Evolutionary conservation across 805 yeast species (phyloP).

Genomic region (Soucietia sequanensis): DNA sequence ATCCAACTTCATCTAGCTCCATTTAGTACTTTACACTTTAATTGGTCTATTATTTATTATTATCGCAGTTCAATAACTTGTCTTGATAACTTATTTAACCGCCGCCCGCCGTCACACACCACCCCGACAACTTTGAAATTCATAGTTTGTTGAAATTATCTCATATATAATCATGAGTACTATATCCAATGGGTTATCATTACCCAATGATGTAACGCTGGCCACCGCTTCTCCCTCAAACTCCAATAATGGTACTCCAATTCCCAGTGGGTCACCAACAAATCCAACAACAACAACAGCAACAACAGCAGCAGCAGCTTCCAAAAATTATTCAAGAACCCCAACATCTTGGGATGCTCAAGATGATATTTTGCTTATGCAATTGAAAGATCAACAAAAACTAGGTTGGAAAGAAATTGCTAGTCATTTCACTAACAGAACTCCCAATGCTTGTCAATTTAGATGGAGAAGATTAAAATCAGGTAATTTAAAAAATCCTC

Average conservation of each 20-base stretch:
- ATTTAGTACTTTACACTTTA: no score
- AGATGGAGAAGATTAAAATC: conserved; percentile 46
- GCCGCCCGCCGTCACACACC: no score
- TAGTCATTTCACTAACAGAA: conserved; percentile 40
- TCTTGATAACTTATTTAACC: no score
- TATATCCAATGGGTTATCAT: no score
- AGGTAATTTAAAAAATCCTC: conserved; percentile 44
- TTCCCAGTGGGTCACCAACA: background rate
- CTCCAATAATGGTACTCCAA: background rate
- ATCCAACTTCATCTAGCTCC: no score
- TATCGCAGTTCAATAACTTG: no score
- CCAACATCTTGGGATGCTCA: conserved; percentile 51
- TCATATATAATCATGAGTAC: no score
- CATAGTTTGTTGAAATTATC: no score
- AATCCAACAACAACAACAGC: background rate
- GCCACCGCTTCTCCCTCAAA: background rate
- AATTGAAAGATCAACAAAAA: conserved; percentile 44
- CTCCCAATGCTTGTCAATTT: conserved; percentile 49
- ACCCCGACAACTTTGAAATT: no score
- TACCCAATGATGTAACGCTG: no score
- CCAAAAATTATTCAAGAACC: conserved; percentile 34
- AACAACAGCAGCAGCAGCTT: conserved; percentile 4
- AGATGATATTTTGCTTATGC: conserved; percentile 45
- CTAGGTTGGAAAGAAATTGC: conserved; percentile 50
- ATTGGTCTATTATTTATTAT: no score